A percentile compares a stretch with the other conserved stretches of the same genome.
Evolutionary conservation across 495 filamentous ascomycete genomes (phyloP).

Genomic region (Trichoderma reesei): DNA sequence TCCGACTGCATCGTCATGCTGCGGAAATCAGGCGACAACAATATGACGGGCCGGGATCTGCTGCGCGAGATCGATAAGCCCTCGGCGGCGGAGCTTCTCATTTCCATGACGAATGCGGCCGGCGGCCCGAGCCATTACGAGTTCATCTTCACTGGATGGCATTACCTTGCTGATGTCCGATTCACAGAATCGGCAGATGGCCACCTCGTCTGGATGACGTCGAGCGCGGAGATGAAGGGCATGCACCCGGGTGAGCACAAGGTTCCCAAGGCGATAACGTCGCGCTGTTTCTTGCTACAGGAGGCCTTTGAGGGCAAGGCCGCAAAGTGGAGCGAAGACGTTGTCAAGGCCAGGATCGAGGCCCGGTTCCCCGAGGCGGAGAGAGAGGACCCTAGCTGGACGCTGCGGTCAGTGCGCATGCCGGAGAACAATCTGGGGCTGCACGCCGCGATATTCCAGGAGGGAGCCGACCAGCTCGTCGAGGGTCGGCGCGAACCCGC

Average conservation of each 20-base stretch:
- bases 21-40: conserved; percentile 48
- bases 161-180: conserved; percentile 57
- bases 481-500: conserved; percentile 50
- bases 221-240: conserved; percentile 46
- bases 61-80: conserved; percentile 75
- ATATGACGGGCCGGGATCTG: conserved; percentile 63
- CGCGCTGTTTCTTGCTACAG: conserved; percentile 54
- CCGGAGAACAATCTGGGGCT: conserved; percentile 52
- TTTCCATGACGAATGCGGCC: conserved; percentile 45
- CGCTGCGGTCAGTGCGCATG: conserved; percentile 55
- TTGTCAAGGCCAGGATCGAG: conserved; percentile 78
- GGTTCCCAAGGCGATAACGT: conserved; percentile 39
- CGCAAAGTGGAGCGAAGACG: conserved; percentile 69
- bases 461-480: conserved; percentile 41
- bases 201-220: conserved; percentile 60
- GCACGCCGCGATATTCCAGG: conserved; percentile 68
- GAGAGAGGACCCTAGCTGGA: conserved; percentile 71
- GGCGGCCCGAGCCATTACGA: conserved; percentile 45
- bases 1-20: conserved; percentile 71
- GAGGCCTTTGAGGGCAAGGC: conserved; percentile 75
- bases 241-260: conserved; percentile 36
- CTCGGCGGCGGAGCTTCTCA: conserved; percentile 45
- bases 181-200: conserved; percentile 72
- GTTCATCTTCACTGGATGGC: conserved; percentile 62
- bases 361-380: conserved; percentile 69